Base-by-base conservation (phyloP, 2,329 filamentous ascomycete genomes). In the Penicillium sp. region DNA sequence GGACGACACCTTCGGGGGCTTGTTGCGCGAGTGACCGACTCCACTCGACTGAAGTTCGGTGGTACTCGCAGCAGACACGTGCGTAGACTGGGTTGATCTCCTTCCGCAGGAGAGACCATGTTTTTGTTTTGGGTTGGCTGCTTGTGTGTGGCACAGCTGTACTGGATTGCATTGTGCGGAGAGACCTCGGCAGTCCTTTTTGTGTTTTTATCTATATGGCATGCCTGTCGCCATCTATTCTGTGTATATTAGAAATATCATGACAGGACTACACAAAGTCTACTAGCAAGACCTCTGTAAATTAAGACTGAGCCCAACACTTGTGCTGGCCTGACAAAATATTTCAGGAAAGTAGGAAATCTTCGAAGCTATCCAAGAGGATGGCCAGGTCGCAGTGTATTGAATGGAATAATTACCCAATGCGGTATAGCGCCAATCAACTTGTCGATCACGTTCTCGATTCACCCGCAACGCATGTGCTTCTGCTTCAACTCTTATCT, bases 21-120 rank as follows among this genome's bases (percentile, higher is more conserved):
- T 79, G 89, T 99, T 64, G 81, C 86, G 42, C 87, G 87, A 67
- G 89, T 99, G 60, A 87, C 90, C 33, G 94, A 99, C 78, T 83
- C 86, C 41, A 97, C 93, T 55, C 89, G 89, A 69, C 77, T 97
- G 76, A 99, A 99, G 82, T 96, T 97, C 81, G 94, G 93, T 78
- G 96, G 94, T 71, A 91, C 90, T 39, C 90, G 93, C 77, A 93
- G 91, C 80, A 85, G 84, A 75, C 90, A 88, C 74, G 89, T 87
- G 39, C 93, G 93, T 77, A 89, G 94, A 79, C 78, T 97, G 79
- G 85, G 86, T 77, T 89, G 67, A 68, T 57, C 19, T 49, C 45
- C 41, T 17, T 49, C 8, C 4, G 10, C 10, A 6, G 25, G 29
- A 33, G 27, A 31, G 21, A 42, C 8, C 19, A 12, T 12, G 29